Conservation (phyloP, 345 rosid genomes). For the Gossypium thurberi region DNA sequence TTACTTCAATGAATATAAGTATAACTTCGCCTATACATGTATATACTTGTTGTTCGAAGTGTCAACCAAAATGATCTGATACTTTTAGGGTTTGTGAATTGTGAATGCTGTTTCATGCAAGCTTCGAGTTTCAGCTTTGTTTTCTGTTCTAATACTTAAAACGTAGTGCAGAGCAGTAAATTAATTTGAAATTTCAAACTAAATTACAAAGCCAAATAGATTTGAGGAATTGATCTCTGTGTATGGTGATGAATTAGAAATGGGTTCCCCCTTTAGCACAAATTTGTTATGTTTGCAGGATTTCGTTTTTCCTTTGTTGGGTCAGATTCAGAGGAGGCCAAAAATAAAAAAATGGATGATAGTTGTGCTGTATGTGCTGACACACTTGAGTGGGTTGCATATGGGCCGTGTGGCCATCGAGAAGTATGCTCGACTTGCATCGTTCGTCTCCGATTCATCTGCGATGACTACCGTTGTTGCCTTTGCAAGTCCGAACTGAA, state of each 20-base stretch:
- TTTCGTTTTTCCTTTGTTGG: neutral
- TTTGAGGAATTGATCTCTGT: neutral
- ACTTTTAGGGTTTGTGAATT: neutral
- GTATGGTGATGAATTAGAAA: neutral
- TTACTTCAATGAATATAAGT: neutral
- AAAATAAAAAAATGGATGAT: slow-evolving; percentile 52
- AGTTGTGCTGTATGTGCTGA: slow-evolving; percentile 95
- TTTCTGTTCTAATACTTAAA: neutral
- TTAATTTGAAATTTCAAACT: neutral
- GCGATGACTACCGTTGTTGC: slow-evolving; percentile 66
- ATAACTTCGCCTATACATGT: neutral
- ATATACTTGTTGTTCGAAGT: neutral
- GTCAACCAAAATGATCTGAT: neutral
- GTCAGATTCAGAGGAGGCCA: neutral
- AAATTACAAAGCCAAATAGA: neutral
- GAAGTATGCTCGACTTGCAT: slow-evolving; percentile 92
- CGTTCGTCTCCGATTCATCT: slow-evolving; percentile 82
- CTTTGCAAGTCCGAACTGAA: slow-evolving; percentile 70
- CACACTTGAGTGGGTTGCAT: slow-evolving; percentile 84
- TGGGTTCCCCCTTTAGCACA: neutral
- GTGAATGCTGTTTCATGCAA: neutral
- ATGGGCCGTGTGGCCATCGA: slow-evolving; percentile 88
- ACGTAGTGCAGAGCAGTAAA: neutral
- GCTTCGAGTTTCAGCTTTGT: neutral
- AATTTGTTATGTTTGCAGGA: slow-evolving; percentile 1